phyloP scores from a whole-genome alignment of 1,139 yeast species.

The Candida neerlandica region DNA sequence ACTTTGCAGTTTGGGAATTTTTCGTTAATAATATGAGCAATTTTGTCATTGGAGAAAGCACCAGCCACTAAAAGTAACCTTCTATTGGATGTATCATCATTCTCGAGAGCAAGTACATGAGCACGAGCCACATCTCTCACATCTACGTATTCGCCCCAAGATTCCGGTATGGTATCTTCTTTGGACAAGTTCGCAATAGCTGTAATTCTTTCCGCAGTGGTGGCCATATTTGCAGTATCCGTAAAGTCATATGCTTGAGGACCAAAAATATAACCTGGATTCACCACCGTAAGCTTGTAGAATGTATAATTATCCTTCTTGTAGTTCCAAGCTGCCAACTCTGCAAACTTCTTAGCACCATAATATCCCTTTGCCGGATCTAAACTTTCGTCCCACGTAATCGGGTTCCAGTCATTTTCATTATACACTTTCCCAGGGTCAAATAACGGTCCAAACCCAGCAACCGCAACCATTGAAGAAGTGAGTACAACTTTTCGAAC shows the following conservation, averaged over 20 bases:
- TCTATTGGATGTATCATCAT: constrained; percentile 21
- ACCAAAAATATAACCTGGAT: constrained; percentile 43
- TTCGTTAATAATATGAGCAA: constrained; percentile 28
- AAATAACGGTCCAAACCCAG: constrained; percentile 14
- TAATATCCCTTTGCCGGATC: constrained; percentile 26
- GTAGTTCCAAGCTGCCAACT: constrained; percentile 55
- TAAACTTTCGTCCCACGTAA: constrained; percentile 30
- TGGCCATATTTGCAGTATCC: constrained; percentile 24
- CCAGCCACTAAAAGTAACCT: constrained; percentile 38
- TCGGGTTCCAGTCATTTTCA: constrained; percentile 43
- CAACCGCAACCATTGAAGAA: constrained; percentile 31
- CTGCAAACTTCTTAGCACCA: constrained; percentile 34
- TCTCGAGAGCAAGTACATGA: constrained; percentile 47
- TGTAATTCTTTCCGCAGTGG: constrained; percentile 37
- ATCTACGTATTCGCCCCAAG: constrained; percentile 36
- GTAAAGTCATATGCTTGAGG: constrained; percentile 41
- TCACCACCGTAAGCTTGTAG: constrained; percentile 29
- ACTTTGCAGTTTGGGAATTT: constrained; percentile 17
- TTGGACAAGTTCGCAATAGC: constrained; percentile 21
- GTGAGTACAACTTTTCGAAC: constrained; percentile 30
- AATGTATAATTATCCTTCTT: constrained; percentile 29
- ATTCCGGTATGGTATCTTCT: constrained; percentile 17
- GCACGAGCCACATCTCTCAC: constrained; percentile 58
- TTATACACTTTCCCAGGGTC: constrained; percentile 14
- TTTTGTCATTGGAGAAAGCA: constrained; percentile 20